Evolutionary conservation across 495 filamentous ascomycete species (phyloP).

Genomic region (Astrothelium subdiscretum): DNA sequence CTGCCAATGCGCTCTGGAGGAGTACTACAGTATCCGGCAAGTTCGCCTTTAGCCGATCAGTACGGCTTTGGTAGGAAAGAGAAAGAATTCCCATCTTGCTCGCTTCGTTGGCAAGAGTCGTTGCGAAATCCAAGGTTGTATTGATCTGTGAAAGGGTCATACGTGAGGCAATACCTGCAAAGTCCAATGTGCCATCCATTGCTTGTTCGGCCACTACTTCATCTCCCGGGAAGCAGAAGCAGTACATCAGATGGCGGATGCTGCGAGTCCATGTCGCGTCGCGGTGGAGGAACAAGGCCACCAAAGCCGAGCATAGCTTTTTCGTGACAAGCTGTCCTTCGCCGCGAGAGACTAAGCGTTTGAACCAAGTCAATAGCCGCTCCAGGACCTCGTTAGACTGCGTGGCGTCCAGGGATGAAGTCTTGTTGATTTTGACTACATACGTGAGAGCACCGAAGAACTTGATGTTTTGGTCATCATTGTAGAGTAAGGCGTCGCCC

Average conservation of each 20-base stretch:
- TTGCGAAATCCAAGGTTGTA: slow-evolving; percentile 59
- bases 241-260: slow-evolving; percentile 55
- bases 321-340: slow-evolving; percentile 56
- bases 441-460: slow-evolving; percentile 95
- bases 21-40: not conserved
- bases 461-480: slow-evolving; percentile 55
- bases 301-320: slow-evolving; percentile 76
- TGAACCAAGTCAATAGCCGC: not conserved
- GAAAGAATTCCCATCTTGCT: slow-evolving; percentile 48
- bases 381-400: not conserved
- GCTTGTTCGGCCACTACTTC: slow-evolving; percentile 36
- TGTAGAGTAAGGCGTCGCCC: slow-evolving; percentile 57
- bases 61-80: not conserved
- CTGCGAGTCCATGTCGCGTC: slow-evolving; percentile 56
- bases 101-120: slow-evolving; percentile 64
- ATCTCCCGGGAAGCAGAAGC: slow-evolving; percentile 38
- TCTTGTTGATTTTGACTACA: slow-evolving; percentile 85
- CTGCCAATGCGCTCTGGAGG: not conserved
- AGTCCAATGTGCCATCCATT: slow-evolving; percentile 38
- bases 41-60: not conserved
- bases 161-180: slow-evolving; percentile 34
- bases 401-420: not conserved
- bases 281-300: slow-evolving; percentile 66
- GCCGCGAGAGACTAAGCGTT: slow-evolving; percentile 40
- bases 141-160: slow-evolving; percentile 45